Evolutionary conservation across 2,329 filamentous ascomycete genomes (phyloP).

Genomic region (Mollisiaceae sp.): DNA sequence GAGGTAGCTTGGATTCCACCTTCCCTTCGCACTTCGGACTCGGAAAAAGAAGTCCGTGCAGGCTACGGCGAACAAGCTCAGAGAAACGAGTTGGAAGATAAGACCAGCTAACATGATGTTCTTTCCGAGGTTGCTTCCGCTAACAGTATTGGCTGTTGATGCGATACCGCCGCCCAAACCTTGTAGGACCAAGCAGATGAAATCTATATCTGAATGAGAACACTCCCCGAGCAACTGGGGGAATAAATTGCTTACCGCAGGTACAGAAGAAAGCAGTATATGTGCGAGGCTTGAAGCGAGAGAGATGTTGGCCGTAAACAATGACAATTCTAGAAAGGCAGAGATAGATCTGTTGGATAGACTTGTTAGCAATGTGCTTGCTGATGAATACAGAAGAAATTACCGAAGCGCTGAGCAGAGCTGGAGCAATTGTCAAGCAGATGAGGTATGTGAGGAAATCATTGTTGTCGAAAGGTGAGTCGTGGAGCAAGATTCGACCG

Average conservation of each 20-base stretch:
- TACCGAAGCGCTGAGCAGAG: slow-evolving; percentile 61
- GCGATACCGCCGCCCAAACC: slow-evolving; percentile 62
- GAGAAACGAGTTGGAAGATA: slow-evolving; percentile 46
- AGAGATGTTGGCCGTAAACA: slow-evolving; percentile 56
- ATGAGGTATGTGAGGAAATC: slow-evolving; percentile 66
- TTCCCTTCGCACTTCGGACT: slow-evolving; percentile 23
- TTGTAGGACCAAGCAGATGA: slow-evolving; percentile 63
- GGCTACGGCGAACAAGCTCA: slow-evolving; percentile 39
- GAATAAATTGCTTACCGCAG: slow-evolving; percentile 43
- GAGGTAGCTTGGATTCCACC: slow-evolving; percentile 31
- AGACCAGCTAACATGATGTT: slow-evolving; percentile 49
- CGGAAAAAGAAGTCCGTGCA: slow-evolving; percentile 30
- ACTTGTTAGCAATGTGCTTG: not conserved
- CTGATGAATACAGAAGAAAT: not conserved
- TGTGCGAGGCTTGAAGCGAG: slow-evolving; percentile 51
- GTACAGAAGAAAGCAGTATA: slow-evolving; percentile 56
- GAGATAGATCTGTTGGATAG: slow-evolving; percentile 56
- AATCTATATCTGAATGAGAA: slow-evolving; percentile 39
- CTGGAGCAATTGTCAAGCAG: slow-evolving; percentile 47
- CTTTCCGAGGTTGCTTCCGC: slow-evolving; percentile 34
- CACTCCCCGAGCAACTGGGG: too few species aligned
- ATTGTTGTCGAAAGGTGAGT: slow-evolving; percentile 58
- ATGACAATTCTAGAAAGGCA: slow-evolving; percentile 60
- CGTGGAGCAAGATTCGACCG: slow-evolving; percentile 55
- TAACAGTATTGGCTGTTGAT: slow-evolving; percentile 47